Evolutionary conservation across 352 stramenopile genomes (phyloP).

Genomic region (Globisporangium paroecandrum): DNA sequence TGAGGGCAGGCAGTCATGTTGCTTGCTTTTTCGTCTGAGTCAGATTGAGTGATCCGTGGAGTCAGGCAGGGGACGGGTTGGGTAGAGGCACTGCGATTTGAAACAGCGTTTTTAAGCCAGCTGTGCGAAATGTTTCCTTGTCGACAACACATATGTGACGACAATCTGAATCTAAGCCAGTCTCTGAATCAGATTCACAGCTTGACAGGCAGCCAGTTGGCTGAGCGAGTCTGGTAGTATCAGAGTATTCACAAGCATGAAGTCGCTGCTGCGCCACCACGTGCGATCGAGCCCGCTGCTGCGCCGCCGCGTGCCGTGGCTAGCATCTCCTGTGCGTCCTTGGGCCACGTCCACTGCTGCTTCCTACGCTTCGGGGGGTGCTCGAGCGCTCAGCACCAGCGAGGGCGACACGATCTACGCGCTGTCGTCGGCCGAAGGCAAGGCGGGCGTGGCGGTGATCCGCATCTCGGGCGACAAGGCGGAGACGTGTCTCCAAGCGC

Average conservation of each 20-base stretch:
- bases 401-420: constrained; percentile 90
- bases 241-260: background rate
- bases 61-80: too few relatives aligned
- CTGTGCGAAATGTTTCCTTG: too few relatives aligned
- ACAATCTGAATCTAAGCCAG: background rate
- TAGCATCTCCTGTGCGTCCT: background rate
- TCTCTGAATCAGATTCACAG: background rate
- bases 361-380: background rate
- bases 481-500: constrained; percentile 52
- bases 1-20: too few relatives aligned
- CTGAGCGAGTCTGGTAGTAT: background rate
- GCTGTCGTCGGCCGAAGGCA: constrained; percentile 83
- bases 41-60: too few relatives aligned
- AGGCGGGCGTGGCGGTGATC: constrained; percentile 85
- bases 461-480: constrained; percentile 83
- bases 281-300: background rate
- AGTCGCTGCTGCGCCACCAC: background rate
- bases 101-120: too few relatives aligned
- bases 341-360: background rate
- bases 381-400: constrained; percentile 12
- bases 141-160: too few relatives aligned
- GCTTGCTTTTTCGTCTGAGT: too few relatives aligned
- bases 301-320: background rate
- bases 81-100: too few relatives aligned
- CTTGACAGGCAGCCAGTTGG: background rate